Evolutionary conservation across 2,329 filamentous ascomycete species (phyloP), one percentile per base, ranked within the genome.

Genomic region (Botryotinia narcissicola): DNA sequence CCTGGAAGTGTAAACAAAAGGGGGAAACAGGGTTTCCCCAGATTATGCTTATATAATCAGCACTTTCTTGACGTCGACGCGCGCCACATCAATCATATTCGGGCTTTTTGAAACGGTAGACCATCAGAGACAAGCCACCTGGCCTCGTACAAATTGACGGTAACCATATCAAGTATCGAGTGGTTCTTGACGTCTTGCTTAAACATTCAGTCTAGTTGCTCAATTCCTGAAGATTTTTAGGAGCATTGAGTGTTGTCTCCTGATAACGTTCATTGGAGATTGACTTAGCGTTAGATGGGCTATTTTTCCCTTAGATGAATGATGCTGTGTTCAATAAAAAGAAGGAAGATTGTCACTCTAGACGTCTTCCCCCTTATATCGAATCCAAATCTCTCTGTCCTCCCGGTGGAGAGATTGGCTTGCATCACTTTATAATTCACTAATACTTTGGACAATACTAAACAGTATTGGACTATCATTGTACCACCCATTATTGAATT

Each of bases 11-110:
- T 54, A 10, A 37, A 59, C 37, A 22, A 35, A 25, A 29, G 40
- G 63, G 37, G 63, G 44, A 61, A 61, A 35, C 20, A 35, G 14
- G 44, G 20, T 67, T 67, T 54, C 64, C 64, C 64, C 64, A 40
- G 46, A 51, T 54, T 67, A 6, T 40, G 35, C 14, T 67, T 67
- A 67, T 54, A 9, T 67, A 67, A 67, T 35, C 62, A 64, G 12
- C 8, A n/a, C 12, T 6, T 54, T 14, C 51, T 54, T 18, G 12
- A 54, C 51, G 51, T 54, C 51, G 51, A 54, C 51, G 12, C 51
- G 51, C 51, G 51, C 59, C 32, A 37, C 59, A 40, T 16, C 59
- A 18, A 59, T 59, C 54, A 59, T 5, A 35, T 35, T 35, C 32
- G 32, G 54, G 3, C 7, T 59, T 59, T 57, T 51, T 51, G 48